Conservation (phyloP, 345 rosid genomes). For the Capsella bursapastoris region DNA sequence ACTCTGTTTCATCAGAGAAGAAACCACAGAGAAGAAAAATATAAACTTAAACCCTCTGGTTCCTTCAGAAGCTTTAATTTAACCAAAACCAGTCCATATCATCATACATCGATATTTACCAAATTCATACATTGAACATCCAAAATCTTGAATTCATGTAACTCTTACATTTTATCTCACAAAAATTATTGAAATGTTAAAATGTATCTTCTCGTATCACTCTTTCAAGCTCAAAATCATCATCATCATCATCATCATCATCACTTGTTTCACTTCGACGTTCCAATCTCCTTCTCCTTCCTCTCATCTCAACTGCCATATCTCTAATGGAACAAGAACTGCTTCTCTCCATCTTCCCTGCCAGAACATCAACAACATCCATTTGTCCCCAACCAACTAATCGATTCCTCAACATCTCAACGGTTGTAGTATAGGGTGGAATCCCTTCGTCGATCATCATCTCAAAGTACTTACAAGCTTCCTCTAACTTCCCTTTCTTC, state of each 20-base stretch:
- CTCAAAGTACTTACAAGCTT: conserved; percentile 87
- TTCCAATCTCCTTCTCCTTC: conserved; percentile 44
- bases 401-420: conserved; percentile 75
- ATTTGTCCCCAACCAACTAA: conserved; percentile 60
- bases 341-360: conserved; percentile 74
- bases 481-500: conserved; percentile 77
- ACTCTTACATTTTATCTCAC: not conserved
- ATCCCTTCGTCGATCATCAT: conserved; percentile 90
- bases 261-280: conserved; percentile 46
- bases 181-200: conserved; percentile 8
- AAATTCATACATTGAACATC: no score
- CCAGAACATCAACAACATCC: conserved; percentile 69
- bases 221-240: conserved; percentile 35
- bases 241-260: conserved; percentile 42
- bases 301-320: conserved; percentile 69
- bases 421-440: conserved; percentile 76
- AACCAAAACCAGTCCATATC: not conserved
- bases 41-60: not conserved
- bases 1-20: conserved; percentile 25
- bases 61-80: not conserved
- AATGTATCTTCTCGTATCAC: conserved; percentile 21
- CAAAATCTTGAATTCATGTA: not conserved
- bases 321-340: conserved; percentile 69
- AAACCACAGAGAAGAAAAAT: not conserved
- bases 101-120: no score